Conservation (phyloP, 371 early-diverging fungal species). For the Mucor velutinosus region DNA sequence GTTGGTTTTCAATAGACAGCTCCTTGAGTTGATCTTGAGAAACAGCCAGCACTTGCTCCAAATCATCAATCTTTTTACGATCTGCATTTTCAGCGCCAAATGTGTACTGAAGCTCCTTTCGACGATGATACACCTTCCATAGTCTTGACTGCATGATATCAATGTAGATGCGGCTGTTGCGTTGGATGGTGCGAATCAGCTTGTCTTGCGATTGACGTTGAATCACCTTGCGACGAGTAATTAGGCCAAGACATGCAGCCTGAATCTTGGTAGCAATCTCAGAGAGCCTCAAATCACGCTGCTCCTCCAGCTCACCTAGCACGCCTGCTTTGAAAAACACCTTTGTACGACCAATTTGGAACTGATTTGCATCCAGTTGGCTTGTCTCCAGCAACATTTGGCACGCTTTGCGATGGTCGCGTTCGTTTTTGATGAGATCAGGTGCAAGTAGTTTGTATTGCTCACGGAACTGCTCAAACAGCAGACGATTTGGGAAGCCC, state of each 20-base stretch:
- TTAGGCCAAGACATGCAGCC: constrained; percentile 82
- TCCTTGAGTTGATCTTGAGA: constrained; percentile 60
- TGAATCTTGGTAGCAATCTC: constrained; percentile 87
- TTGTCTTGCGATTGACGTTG: constrained; percentile 80
- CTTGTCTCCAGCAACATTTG: constrained; percentile 75
- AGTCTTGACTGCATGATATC: constrained; percentile 15
- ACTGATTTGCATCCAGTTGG: constrained; percentile 78
- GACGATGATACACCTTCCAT: constrained; percentile 58
- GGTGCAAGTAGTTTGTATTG: constrained; percentile 95
- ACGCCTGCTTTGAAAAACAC: constrained; percentile 99
- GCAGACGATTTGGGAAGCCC: constrained; percentile 97
- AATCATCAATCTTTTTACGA: constrained; percentile 54
- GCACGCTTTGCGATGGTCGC: constrained; percentile 89
- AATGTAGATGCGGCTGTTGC: constrained; percentile 89
- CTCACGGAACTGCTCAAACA: constrained; percentile 96
- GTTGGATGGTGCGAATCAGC: constrained; percentile 90
- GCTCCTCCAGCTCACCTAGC: constrained; percentile 88
- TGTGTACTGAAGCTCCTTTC: constrained; percentile 96
- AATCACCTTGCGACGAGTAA: constrained; percentile 76
- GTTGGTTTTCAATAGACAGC: constrained; percentile 42
- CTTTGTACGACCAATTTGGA: constrained; percentile 93
- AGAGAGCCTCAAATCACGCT: constrained; percentile 83
- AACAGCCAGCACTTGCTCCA: constrained; percentile 49
- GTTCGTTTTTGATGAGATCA: constrained; percentile 48
- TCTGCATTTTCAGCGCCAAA: constrained; percentile 71